Evolutionary conservation across 1,139 yeast species (phyloP), one percentile per base, ranked within the genome.

Genomic region (Sugiyamaella pinicola): DNA sequence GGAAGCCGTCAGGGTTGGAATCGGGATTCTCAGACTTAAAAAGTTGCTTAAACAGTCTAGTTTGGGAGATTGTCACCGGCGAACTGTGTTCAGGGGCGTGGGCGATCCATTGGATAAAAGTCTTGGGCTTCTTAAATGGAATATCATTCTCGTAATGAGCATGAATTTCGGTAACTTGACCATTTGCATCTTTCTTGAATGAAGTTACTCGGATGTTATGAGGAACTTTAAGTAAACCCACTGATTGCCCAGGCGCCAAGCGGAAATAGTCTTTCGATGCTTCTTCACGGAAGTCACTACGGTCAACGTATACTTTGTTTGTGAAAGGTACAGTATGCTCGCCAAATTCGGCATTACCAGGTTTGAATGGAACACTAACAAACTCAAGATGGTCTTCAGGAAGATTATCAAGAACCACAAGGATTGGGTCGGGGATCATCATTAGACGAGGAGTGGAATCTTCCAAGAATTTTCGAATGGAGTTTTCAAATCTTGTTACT

Each of bases 91-190:
- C 78, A 38, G 77, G 75, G 15, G 83, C 75, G 57, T 82, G 81
- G 44, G 97, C 96, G 53, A 95, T 84, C 99, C 99, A 95, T 74
- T 95, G 99, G 67, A 95, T 90, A 68, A 77, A 95, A 1, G 99
- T 90, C 79, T 91, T 93, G 63, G 98, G 97, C 66, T 86, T 87
- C 66, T 79, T 77, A 64, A 78, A 80, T 47, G 76, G 75, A 48
- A 76, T 72, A 54, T 80, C 87, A 60, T 82, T 82, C 66, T 90
- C 89, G 69, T 93, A 93, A 65, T 85, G 81, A 45, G 87, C 96
- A 61, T 85, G 84, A 55, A 95, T 81, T 70, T 82, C 83, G 17
- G 75, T 74, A 51, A 90, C 80, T 48, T 79, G 75, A 21, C 96
- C 97, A 12, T 69, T 54, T 19, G 69, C 75, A 63, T 85, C 85